phyloP scores from a whole-genome alignment of 495 filamentous ascomycete genomes.

The Patellaria atrata region DNA sequence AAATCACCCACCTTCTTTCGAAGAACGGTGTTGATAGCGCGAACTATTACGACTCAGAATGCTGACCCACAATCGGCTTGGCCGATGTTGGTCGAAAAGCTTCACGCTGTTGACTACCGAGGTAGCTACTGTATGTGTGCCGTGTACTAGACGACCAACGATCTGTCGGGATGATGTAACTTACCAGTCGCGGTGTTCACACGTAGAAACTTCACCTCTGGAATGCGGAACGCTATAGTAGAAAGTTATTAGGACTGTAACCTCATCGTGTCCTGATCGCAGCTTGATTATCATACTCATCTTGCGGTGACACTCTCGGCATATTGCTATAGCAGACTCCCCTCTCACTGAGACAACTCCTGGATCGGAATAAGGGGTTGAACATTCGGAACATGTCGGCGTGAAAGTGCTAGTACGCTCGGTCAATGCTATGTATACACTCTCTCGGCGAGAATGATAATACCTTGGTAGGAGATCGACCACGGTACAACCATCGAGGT shows the following conservation, averaged over 20 bases:
- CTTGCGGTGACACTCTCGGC: constrained; percentile 67
- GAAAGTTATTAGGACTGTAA: no score
- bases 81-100: no score
- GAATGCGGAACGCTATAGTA: constrained; percentile 48
- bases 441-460: not conserved
- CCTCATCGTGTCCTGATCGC: constrained; percentile 4
- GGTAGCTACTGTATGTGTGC: not conserved
- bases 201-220: constrained; percentile 65
- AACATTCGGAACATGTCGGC: constrained; percentile 71
- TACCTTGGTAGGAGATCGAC: constrained; percentile 70
- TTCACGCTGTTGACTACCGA: no score
- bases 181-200: constrained; percentile 42
- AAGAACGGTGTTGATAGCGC: constrained; percentile 31
- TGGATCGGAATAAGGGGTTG: constrained; percentile 45
- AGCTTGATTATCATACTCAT: constrained; percentile 42
- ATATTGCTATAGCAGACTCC: constrained; percentile 62
- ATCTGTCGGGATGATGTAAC: constrained; percentile 4
- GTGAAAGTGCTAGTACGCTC: constrained; percentile 48
- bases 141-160: not conserved
- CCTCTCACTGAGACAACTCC: constrained; percentile 60
- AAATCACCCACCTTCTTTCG: constrained; percentile 35
- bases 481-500: constrained; percentile 63
- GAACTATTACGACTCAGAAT: constrained; percentile 10
- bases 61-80: no score
- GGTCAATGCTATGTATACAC: not conserved